Evolutionary conservation across 306 rosid species (phyloP), one percentile per base, ranked within the genome.

Genomic region (Astragalus membranaceus): DNA sequence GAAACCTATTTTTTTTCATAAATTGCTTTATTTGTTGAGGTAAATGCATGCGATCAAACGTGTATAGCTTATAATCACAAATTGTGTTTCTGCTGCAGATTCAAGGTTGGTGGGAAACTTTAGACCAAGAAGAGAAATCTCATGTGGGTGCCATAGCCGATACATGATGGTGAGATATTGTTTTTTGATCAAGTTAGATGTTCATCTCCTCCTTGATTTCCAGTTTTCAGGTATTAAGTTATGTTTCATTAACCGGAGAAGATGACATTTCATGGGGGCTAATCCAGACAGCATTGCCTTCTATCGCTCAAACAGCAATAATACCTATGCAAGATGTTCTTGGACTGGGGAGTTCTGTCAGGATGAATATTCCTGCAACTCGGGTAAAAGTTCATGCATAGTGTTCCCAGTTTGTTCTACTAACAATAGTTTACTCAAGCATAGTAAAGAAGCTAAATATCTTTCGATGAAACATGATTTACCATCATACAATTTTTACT

Each of bases 291-390:
- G 85, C 39, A 1, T 29, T 88, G 53, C 86, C 92, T 47, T 90
- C 98, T 9, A 96, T 93, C 52, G 93, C 97, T 75, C 96, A 66
- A 78, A 90, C 93, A 57, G 73, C 98, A 58, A 67, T 93, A 76
- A 74, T 90, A 78, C 97, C 96, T 8, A 83, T 93, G 88, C 98
- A 93, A 85, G 98, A 93, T 81, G 59, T 93, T 80, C 93, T 93
- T 70, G 75, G 88, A 70, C 81, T 90, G 6, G 98, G 93, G 48
- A 88, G 6, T 76, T 86, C 94, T 75, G 91, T 94, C 14, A 85
- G 97, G 93, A 93, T 93, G 98, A 93, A 93, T 74, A 85, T 77
- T 84, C 98, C 98, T 33, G 98, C 98, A 20, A 93, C 98, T 81
- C 94, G 85, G 97, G 98, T 90, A 85, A 81, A 70, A 77, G 74